These are phyloP conservation scores for Phoma sp. DNA, from an alignment of 2,329 filamentous ascomycete genomes.

Conservation along the genomic window DNA sequence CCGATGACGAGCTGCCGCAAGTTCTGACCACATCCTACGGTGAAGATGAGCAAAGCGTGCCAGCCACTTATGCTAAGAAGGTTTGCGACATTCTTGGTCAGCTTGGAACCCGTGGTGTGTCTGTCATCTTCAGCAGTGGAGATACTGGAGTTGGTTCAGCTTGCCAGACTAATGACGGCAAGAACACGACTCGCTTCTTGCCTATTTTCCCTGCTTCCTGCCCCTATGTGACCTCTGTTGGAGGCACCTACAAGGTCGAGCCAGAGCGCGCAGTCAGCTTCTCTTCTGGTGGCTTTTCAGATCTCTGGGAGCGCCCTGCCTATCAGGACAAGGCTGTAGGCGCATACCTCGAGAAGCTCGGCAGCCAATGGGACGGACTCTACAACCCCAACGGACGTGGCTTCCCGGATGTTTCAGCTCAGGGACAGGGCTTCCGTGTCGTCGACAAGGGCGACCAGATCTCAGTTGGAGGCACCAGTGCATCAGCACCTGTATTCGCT, in stretches of 20 bases:
- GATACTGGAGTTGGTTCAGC: conserved; percentile 50
- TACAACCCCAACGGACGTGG: conserved; percentile 54
- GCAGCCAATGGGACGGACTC: conserved; percentile 47
- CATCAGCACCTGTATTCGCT: conserved; percentile 48
- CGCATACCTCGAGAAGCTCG: conserved; percentile 50
- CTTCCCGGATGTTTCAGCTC: conserved; percentile 54
- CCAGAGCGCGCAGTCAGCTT: conserved; percentile 50
- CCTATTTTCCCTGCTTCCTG: conserved; percentile 56
- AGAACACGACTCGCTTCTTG: conserved; percentile 51
- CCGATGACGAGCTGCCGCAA: conserved; percentile 45
- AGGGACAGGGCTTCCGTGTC: conserved; percentile 44
- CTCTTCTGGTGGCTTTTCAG: conserved; percentile 55
- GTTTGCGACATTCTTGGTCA: conserved; percentile 50
- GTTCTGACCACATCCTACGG: conserved; percentile 50
- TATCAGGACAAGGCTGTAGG: conserved; percentile 52
- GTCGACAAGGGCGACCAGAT: conserved; percentile 41
- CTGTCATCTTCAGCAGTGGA: conserved; percentile 48
- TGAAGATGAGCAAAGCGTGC: conserved; percentile 50
- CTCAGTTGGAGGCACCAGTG: conserved; percentile 47
- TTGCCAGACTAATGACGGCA: conserved; percentile 55
- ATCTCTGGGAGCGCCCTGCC: conserved; percentile 50
- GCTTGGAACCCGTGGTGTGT: conserved; percentile 49
- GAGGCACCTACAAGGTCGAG: conserved; percentile 48
- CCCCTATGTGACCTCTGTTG: conserved; percentile 56
- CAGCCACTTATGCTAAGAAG: conserved; percentile 44